These are phyloP conservation scores for Cytospora piceae DNA, from an alignment of 2,329 filamentous ascomycete genomes.

Conservation along the genomic window DNA sequence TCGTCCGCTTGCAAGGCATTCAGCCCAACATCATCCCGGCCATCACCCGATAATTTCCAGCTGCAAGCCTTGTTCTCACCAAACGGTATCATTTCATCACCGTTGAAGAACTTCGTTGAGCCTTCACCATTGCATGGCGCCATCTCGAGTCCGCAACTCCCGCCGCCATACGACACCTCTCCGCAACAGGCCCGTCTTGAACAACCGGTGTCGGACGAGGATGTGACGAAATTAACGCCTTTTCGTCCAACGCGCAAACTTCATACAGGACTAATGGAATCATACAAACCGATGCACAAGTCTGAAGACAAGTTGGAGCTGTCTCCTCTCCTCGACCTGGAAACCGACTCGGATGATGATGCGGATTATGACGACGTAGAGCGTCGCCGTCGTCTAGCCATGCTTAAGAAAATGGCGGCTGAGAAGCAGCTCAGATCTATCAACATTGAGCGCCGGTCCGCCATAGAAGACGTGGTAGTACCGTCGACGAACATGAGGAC, in stretches of 20 bases:
- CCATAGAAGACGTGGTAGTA: constrained; percentile 42
- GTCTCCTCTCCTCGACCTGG: constrained; percentile 21
- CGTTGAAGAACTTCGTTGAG: constrained; percentile 53
- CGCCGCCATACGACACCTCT: constrained; percentile 22
- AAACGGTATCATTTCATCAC: constrained; percentile 49
- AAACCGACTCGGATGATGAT: constrained; percentile 32
- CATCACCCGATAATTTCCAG: constrained; percentile 53
- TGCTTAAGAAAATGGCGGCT: constrained; percentile 45
- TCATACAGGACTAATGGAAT: constrained; percentile 40
- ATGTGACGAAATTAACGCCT: background rate
- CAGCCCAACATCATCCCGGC: constrained; percentile 62
- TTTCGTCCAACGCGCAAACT: constrained; percentile 4
- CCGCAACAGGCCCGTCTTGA: constrained; percentile 27
- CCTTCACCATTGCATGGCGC: constrained; percentile 48
- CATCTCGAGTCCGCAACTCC: constrained; percentile 47
- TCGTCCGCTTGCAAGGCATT: constrained; percentile 55
- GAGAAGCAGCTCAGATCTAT: constrained; percentile 47
- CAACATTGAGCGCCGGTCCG: constrained; percentile 40
- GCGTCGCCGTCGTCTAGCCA: constrained; percentile 44
- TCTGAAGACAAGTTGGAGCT: constrained; percentile 47
- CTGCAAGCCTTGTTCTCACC: constrained; percentile 50
- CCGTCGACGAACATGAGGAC: constrained; percentile 40
- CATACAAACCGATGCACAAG: constrained; percentile 51
- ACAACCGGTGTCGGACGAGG: constrained; percentile 19
- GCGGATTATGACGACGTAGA: constrained; percentile 37